Percentiles rank a stretch among this genome's conserved stretches.
phyloP scores from a whole-genome alignment of 352 stramenopile genomes.

The Pseudoperonospora humuli region DNA sequence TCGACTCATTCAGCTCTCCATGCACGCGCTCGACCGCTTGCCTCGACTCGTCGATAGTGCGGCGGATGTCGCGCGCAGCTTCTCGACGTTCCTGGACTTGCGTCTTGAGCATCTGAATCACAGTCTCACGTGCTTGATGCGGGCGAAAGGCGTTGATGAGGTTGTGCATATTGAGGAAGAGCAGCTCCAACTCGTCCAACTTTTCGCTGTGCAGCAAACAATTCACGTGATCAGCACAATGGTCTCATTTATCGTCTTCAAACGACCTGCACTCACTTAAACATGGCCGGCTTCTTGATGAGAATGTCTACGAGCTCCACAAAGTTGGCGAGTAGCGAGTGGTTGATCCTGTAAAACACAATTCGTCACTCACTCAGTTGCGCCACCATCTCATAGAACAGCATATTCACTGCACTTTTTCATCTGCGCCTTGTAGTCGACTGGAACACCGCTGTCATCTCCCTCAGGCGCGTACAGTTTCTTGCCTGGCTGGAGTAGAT shows the following conservation, averaged over 20 bases:
- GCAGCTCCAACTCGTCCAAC: constrained; percentile 75
- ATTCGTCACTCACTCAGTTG: neutral
- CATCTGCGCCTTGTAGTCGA: constrained; percentile 76
- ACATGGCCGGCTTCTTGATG: constrained; percentile 66
- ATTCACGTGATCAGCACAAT: constrained; percentile 1
- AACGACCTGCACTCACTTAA: constrained; percentile 48
- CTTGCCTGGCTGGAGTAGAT: constrained; percentile 53
- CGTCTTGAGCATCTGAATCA: constrained; percentile 75
- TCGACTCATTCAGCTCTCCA: constrained; percentile 43
- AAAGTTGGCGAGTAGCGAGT: constrained; percentile 78
- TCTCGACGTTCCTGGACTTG: constrained; percentile 74
- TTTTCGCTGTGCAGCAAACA: constrained; percentile 49
- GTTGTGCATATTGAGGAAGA: constrained; percentile 88
- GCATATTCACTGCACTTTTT: constrained; percentile 41
- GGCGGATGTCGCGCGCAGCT: constrained; percentile 61
- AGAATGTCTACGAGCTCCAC: constrained; percentile 78
- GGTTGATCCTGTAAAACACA: constrained; percentile 49
- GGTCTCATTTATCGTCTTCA: neutral
- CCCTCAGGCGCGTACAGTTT: constrained; percentile 46
- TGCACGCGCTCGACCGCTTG: constrained; percentile 55
- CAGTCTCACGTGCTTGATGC: constrained; percentile 76
- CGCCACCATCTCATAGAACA: neutral
- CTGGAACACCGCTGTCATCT: constrained; percentile 4
- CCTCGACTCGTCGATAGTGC: constrained; percentile 61
- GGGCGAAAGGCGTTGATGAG: constrained; percentile 84